Conservation (phyloP, 2,329 filamentous ascomycete genomes). For the Epichloe uncinata region DNA sequence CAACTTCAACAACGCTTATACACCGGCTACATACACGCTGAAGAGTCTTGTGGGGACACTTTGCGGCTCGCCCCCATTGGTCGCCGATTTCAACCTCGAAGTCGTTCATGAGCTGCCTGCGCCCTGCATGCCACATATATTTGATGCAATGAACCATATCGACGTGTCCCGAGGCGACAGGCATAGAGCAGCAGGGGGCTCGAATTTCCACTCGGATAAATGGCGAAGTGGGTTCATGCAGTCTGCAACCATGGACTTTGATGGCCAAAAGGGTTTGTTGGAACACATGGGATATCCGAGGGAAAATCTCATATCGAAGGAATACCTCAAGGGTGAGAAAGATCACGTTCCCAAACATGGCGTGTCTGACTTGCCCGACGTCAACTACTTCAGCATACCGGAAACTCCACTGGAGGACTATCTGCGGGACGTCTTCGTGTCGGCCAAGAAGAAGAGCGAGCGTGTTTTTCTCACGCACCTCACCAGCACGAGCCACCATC, state of each 20-base stretch:
- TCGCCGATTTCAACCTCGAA: slow-evolving; percentile 29
- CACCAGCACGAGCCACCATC: slow-evolving; percentile 23
- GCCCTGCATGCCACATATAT: slow-evolving; percentile 29
- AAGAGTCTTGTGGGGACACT: slow-evolving; percentile 29
- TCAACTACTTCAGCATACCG: slow-evolving; percentile 22
- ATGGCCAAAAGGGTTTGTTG: slow-evolving; percentile 17
- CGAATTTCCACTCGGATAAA: slow-evolving; percentile 12
- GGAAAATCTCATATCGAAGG: slow-evolving; percentile 14
- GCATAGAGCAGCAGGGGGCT: background rate
- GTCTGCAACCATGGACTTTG: slow-evolving; percentile 18
- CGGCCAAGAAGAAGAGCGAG: slow-evolving; percentile 17
- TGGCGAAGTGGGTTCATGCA: slow-evolving; percentile 22
- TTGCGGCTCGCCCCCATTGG: slow-evolving; percentile 28
- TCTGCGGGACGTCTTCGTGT: slow-evolving; percentile 18
- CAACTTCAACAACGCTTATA: slow-evolving; percentile 26
- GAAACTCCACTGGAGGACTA: slow-evolving; percentile 20
- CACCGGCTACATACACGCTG: slow-evolving; percentile 29
- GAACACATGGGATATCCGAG: slow-evolving; percentile 15
- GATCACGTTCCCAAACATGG: slow-evolving; percentile 16
- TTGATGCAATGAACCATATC: slow-evolving; percentile 19
- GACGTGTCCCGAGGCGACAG: slow-evolving; percentile 6
- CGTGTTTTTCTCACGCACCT: slow-evolving; percentile 22
- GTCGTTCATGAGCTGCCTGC: slow-evolving; percentile 28
- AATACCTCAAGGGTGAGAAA: slow-evolving; percentile 16
- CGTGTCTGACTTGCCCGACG: slow-evolving; percentile 14